Evolutionary conservation across 345 rosid species (phyloP), one percentile per base, ranked within the genome.

Genomic region (Syzygium grande): DNA sequence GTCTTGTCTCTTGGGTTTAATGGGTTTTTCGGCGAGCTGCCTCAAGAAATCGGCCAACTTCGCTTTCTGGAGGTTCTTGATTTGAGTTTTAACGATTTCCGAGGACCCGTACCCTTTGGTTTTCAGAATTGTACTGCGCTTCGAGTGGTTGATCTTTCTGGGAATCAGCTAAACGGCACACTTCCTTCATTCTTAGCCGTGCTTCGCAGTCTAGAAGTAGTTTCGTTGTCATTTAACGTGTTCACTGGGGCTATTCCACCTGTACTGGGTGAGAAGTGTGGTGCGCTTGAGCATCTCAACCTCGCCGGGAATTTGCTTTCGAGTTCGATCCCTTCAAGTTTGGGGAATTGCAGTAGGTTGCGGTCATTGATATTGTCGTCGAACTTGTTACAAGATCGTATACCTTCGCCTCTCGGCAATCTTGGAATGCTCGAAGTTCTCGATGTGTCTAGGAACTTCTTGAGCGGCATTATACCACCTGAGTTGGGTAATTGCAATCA

Each of bases 31-130:
- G 94, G 92, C 19, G 89, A 89, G 77, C 78, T 93, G 87, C 93
- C 94, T 61, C 19, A 15, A 61, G 94, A 91, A 56, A 88, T 93
- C 55, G 93, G 93, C 25, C 84, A 89, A 84, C 92, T 91, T 88
- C 68, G 85, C 34, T 55, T 63, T 30, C 87, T 93, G 89, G 92
- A 93, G 87, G 88, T 91, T 90, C 94, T 93, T 87, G 94, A 93
- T 91, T 88, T 93, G 93, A 91, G 92, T 63, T 93, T 93, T 89
- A 93, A 93, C 89, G 89, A 86, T 85, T 90, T 93, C 73, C 21
- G 61, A 41, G 93, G 94, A 84, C 49, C 88, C 78, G 87, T 93
- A 84, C 92, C 92, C 5, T 6, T 49, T 16, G 79, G 90, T 65
- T 87, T 93, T 30, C 89, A 59, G 55, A 93, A 91, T 84, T 93